These are phyloP conservation scores for Trypanosoma conorhini DNA, from an alignment of 208 protist species.

Conservation along the genomic window DNA sequence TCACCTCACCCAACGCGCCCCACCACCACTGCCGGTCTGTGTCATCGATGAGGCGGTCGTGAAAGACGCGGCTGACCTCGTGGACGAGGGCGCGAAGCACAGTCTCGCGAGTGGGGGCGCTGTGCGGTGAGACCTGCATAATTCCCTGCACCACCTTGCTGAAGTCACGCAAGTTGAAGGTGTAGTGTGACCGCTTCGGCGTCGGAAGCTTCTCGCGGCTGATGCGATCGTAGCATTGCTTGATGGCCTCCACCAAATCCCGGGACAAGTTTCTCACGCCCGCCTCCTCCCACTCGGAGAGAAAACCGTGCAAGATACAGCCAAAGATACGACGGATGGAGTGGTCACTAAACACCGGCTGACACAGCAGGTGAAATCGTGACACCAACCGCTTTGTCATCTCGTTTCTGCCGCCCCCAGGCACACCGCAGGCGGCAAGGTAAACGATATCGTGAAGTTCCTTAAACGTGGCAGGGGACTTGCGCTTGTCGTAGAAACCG, in stretches of 20 bases:
- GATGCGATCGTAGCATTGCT: constrained; percentile 95
- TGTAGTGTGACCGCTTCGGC: constrained; percentile 98
- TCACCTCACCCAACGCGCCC: constrained; percentile 62
- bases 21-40: constrained; percentile 94
- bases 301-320: constrained; percentile 94
- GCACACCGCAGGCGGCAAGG: constrained; percentile 93
- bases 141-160: constrained; percentile 97
- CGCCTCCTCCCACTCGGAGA: constrained; percentile 59
- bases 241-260: constrained; percentile 92
- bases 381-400: constrained; percentile 93
- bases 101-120: constrained; percentile 40
- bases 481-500: constrained; percentile 94
- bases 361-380: constrained; percentile 94
- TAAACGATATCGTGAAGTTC: constrained; percentile 90
- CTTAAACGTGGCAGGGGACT: constrained; percentile 92
- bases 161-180: constrained; percentile 99
- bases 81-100: constrained; percentile 94
- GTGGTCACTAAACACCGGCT: constrained; percentile 86
- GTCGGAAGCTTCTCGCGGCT: constrained; percentile 95
- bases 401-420: constrained; percentile 94
- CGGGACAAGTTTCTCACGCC: constrained; percentile 50
- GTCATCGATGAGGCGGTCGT: constrained; percentile 95
- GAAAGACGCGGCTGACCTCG: constrained; percentile 96
- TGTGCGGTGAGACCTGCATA: constrained; percentile 83
- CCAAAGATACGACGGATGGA: constrained; percentile 95